A percentile compares a stretch with the other conserved stretches of the same genome.
These are phyloP conservation scores for Thuja plicata DNA, from an alignment of 83 land plant species.

Conservation along the genomic window DNA sequence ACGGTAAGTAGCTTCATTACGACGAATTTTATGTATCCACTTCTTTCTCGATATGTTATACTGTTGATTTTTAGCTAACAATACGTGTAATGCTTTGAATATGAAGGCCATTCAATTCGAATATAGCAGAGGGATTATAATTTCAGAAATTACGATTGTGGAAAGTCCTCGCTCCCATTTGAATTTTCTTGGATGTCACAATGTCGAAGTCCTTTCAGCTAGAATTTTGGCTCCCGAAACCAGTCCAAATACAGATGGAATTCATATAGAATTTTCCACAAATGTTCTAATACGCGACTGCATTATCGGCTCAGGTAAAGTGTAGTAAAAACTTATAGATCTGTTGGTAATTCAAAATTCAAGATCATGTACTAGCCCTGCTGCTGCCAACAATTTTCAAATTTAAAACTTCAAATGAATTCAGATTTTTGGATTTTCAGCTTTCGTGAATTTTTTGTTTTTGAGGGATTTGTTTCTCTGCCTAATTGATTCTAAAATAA, in stretches of 20 bases:
- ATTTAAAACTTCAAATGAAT: too few species aligned
- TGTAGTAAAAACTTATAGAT: background rate
- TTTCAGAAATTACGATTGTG: background rate
- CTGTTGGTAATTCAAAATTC: background rate
- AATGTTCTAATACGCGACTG: background rate
- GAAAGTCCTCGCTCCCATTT: conserved; percentile 13
- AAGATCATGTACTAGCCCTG: background rate
- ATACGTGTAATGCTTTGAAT: background rate
- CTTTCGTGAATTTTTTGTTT: background rate
- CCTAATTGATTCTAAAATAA: background rate
- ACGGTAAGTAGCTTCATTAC: background rate
- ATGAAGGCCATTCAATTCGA: conserved; percentile 11
- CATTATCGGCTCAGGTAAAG: conserved; percentile 7
- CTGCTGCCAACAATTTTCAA: too few species aligned
- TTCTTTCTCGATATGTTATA: background rate
- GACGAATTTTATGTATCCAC: background rate
- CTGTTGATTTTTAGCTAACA: background rate
- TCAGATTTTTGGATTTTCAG: too few species aligned
- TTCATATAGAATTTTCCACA: conserved; percentile 10
- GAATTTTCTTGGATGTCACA: conserved; percentile 6
- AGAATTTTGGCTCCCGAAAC: background rate
- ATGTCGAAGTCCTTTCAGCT: background rate
- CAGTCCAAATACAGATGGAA: conserved; percentile 17
- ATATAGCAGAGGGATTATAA: background rate
- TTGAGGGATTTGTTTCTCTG: background rate